Base-by-base conservation (phyloP, 2,329 filamentous ascomycete genomes). In the Cordyceps javanica region DNA sequence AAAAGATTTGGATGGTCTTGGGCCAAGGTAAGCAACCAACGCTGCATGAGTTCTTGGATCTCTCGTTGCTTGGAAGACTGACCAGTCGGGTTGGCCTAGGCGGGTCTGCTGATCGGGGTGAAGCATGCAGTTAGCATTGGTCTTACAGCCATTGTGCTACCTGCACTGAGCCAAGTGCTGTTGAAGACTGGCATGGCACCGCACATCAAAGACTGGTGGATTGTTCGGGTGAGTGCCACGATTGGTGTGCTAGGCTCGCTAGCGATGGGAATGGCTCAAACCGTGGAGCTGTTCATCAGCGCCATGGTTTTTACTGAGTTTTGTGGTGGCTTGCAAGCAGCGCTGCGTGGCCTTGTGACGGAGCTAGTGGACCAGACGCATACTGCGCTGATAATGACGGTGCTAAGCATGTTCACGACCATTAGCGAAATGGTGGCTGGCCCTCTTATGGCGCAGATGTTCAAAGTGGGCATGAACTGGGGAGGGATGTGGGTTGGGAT, bases 1-100 rank as follows among this genome's bases (percentile, higher is more conserved):
- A 58, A 59, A 26, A 50, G 51, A 25, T 60, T 58, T 36, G 46
- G 51, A 19, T 60, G 50, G 55, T 53, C 59, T 21, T 60, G 55
- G 55, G 42, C 55, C 16, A 32, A 58, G 28, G 51, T 53, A 25
- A 48, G 56, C 36, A 41, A 57, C 25, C 46, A 14, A 41, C 6
- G 11, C 19, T 34, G 13, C 23, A 52, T n/a, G 25, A 6, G 16
- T 14, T n/a, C n/a, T 14, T 39, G 19, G 11, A 8, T 42, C 10
- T 30, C 14, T 1, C 14, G 10, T 19, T 50, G 13, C 21, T 25
- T 36, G 8, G 23, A 52, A 21, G 34, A n/a, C 49, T 52, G 23
- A 52, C 10, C 19, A n/a, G 23, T 38, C 19, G 7, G 8, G 2
- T 50, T 38, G 21, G 14, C 19, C 21, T 26, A 55, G 53, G 53